A percentile compares a stretch with the other conserved stretches of the same genome.
Conservation (phyloP, 345 rosid genomes). For the Pugionium cornutum region DNA sequence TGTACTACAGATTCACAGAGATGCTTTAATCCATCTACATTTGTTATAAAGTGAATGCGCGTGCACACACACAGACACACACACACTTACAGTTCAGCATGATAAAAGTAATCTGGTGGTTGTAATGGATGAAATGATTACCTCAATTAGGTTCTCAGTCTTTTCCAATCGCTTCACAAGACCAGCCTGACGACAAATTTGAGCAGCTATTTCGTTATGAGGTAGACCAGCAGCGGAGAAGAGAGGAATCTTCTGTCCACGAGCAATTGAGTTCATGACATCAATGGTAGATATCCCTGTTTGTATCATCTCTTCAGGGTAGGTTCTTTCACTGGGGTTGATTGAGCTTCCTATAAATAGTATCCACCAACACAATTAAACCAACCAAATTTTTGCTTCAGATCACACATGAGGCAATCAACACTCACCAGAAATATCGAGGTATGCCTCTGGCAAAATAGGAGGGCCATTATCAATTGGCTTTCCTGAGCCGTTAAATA, state of each 20-base stretch:
- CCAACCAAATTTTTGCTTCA: too few relatives aligned
- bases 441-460: slow-evolving; percentile 90
- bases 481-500: slow-evolving; percentile 96
- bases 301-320: slow-evolving; percentile 98
- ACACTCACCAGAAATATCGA: slow-evolving; percentile 83
- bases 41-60: slow-evolving; percentile 13
- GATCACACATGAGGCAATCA: neutral
- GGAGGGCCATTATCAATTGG: slow-evolving; percentile 98
- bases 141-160: slow-evolving; percentile 74
- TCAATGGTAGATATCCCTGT: slow-evolving; percentile 97
- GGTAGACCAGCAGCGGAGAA: slow-evolving; percentile 99
- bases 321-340: slow-evolving; percentile 98
- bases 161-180: slow-evolving; percentile 93
- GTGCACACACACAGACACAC: neutral
- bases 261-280: slow-evolving; percentile 97
- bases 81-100: neutral
- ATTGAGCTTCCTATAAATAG: slow-evolving; percentile 76
- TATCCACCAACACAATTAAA: neutral
- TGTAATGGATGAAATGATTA: slow-evolving; percentile 26
- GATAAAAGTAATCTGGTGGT: neutral
- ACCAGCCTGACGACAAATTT: slow-evolving; percentile 99
- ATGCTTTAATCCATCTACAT: neutral
- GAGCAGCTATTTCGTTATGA: slow-evolving; percentile 98
- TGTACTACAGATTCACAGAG: neutral
- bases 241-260: slow-evolving; percentile 97